Base-by-base conservation (phyloP, 768 basidiomycete genomes). In the Macrolepiota fuliginosa region DNA sequence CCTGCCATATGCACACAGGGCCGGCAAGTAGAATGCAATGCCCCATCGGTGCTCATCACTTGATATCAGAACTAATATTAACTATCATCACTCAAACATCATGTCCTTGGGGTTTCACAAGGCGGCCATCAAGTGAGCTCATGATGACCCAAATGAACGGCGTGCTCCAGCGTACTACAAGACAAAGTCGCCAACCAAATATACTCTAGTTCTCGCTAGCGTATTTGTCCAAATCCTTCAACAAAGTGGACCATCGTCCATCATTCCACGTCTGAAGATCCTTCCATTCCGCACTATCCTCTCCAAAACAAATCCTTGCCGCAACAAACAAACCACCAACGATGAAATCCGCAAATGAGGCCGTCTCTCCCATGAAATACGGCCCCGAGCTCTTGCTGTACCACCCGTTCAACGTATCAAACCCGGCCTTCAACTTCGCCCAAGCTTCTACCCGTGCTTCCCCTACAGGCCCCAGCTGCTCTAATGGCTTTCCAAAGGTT, bases 221-320 rank as follows among this genome's bases (percentile, higher is more conserved):
- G 45, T 61, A 62, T n/a, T 42, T 35, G 55, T 70, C 65, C 51
- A 77, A 62, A 35, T 65, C 64, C 17, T 67, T 64, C 37, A 76
- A 49, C 10, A 75, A 64, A 27, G 62, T 66, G 22, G 32, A 68
- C 80, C 78, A 80, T 25, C 71, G 65, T 19, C 77, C 79, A 3
- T 64, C 71, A 45, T 78, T 69, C 76, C 73, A 77, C 12, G 64
- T 68, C 47, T 61, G 56, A 13, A 83, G 57, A 15, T 72, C 69
- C 54, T 68, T 72, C 79, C 79, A 83, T 51, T 76, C 70, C 35
- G 68, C 62, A 40, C 76, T 75, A 15, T 77, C 72, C 54, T 69
- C 68, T 15, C 77, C 76, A 40, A 66, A 68, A 11, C 76, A 36
- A 17, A 63, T 64, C 63, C 69, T 77, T 7, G 72, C 42, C 67